These are phyloP conservation scores for Pseudomonodictys pantanalensis DNA, from an alignment of 495 filamentous ascomycete species.

Conservation along the genomic window DNA sequence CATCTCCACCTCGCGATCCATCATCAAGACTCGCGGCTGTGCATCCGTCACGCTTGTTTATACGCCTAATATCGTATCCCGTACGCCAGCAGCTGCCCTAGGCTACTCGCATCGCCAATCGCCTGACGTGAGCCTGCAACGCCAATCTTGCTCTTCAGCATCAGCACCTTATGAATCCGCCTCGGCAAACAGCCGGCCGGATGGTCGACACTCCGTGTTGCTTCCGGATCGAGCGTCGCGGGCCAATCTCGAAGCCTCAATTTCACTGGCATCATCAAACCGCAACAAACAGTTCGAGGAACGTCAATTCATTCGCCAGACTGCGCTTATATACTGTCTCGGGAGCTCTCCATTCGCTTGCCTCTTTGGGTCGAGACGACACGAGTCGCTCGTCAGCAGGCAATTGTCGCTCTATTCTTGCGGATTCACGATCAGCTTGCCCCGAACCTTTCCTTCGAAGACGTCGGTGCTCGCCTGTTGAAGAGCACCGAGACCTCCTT, in stretches of 20 bases:
- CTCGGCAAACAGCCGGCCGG: too few relatives aligned
- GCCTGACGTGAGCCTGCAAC: neutral
- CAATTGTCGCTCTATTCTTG: conserved; percentile 13
- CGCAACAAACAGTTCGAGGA: too few relatives aligned
- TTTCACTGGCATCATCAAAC: too few relatives aligned
- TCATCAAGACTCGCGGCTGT: neutral
- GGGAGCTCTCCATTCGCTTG: neutral
- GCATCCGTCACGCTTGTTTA: too few relatives aligned
- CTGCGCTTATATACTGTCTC: too few relatives aligned
- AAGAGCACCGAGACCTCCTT: conserved; percentile 21
- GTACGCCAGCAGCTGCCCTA: too few relatives aligned
- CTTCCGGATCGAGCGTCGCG: too few relatives aligned
- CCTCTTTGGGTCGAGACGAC: neutral
- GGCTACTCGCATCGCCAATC: neutral
- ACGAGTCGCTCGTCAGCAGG: neutral
- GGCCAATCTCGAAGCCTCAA: too few relatives aligned
- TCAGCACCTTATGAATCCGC: too few relatives aligned
- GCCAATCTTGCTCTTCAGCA: neutral
- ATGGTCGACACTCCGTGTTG: too few relatives aligned
- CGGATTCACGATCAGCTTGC: conserved; percentile 26
- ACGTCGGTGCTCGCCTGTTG: conserved; percentile 22
- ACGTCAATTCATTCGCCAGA: too few relatives aligned
- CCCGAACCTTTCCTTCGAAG: conserved; percentile 24
- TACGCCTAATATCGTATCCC: too few relatives aligned
- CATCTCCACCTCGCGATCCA: neutral